A percentile compares a stretch with the other conserved stretches of the same genome.
Evolutionary conservation across 129 eudicot species (phyloP).

Genomic region (Ambrosia artemisiifolia): DNA sequence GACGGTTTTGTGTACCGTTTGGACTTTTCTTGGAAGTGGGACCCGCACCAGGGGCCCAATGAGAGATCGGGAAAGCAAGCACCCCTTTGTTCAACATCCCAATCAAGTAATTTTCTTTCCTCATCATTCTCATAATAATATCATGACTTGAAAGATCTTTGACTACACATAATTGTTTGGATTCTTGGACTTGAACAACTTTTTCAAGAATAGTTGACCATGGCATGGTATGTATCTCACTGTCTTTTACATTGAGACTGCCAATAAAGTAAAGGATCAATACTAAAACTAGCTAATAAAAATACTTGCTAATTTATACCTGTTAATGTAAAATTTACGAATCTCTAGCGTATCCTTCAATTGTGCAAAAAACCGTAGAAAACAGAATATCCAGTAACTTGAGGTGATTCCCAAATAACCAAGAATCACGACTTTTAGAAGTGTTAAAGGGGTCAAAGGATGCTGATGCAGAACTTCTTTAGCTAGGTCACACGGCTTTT

Average conservation of each 20-base stretch:
- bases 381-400: slow-evolving; percentile 78
- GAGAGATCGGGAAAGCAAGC: slow-evolving; percentile 73
- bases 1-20: slow-evolving; percentile 41
- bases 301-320: slow-evolving; percentile 38
- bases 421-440: slow-evolving; percentile 64
- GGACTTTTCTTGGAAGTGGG: slow-evolving; percentile 51
- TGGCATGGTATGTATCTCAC: slow-evolving; percentile 83
- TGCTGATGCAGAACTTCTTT: slow-evolving; percentile 83
- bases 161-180: slow-evolving; percentile 67
- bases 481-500: slow-evolving; percentile 82
- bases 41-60: slow-evolving; percentile 92
- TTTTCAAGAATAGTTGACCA: slow-evolving; percentile 86
- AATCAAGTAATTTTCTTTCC: slow-evolving; percentile 94
- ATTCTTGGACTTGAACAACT: slow-evolving; percentile 56
- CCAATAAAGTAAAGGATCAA: slow-evolving; percentile 34
- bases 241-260: slow-evolving; percentile 80
- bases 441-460: slow-evolving; percentile 85
- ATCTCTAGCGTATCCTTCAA: slow-evolving; percentile 70
- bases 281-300: neutral
- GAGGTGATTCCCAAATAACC: slow-evolving; percentile 92
- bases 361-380: slow-evolving; percentile 80
- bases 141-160: slow-evolving; percentile 91
- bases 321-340: slow-evolving; percentile 72
- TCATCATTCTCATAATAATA: slow-evolving; percentile 85
- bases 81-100: slow-evolving; percentile 96